Evolutionary conservation across 2,329 filamentous ascomycete genomes (phyloP), one percentile per base, ranked within the genome.

Genomic region (Hypoxylon sp.): DNA sequence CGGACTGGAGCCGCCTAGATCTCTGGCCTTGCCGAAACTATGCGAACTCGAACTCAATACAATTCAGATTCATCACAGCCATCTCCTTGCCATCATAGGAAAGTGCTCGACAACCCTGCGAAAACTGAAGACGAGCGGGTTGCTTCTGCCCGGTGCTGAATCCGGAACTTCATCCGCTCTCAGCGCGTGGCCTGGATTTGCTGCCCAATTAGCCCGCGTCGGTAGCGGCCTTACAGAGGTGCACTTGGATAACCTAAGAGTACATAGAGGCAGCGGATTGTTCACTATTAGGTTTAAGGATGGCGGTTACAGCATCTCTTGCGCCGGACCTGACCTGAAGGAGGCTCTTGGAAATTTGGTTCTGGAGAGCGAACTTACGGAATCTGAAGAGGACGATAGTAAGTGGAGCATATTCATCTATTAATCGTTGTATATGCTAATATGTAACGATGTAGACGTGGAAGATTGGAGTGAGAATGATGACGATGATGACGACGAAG

Each of bases 101-200:
- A 70, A 65, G 32, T 65, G 54, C 44, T 67, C 57, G 4, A 14
- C 22, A 11, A 67, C 53, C 2, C 38, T 70, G 14, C 54, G 44
- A 26, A 65, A 51, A 33, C 44, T 70, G 8, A 52, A 5, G 12
- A 26, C 66, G 11, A 11, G 3, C 30, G 14, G 28, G 16, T 7
- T 11, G 8, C 38, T 8, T 12, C n/a, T 54, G 7, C 18, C 30
- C 22, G 20, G 38, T 4, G 22, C 22, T 40, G 12, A 20, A n/a
- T 22, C 32, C 14, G 6, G 9, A 12, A 28, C 18, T 4, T 3
- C 18, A 16, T 2, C 26, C 12, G 4, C 9, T 42, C 18, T 26
- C 4, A 40, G 42, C 33, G 6, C 20, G 42, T 60, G 54, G 59
- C 11, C 40, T 42, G n/a, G 12, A 46, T 28, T 59, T 5, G 3